Percentiles rank a stretch among this genome's conserved stretches.
Conservation (phyloP, 805 yeast species). For the Saccharomycopsis olivae region DNA sequence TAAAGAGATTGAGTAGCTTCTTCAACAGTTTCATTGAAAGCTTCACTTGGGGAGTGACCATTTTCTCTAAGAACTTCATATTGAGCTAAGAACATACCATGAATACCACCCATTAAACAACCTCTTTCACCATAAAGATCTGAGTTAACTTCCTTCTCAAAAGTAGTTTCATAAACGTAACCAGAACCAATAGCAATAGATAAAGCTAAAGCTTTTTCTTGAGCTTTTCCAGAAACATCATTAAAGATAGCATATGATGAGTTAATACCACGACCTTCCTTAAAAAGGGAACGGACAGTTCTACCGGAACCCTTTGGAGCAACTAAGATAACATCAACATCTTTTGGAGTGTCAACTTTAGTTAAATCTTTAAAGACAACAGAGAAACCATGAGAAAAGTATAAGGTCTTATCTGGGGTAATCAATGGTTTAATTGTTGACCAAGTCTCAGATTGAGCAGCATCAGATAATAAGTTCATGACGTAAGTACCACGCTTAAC, state of each 20-base stretch:
- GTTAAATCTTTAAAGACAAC: conserved; percentile 98
- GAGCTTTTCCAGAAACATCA: conserved; percentile 98
- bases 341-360: conserved; percentile 88
- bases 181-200: conserved; percentile 99
- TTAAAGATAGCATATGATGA: conserved; percentile 99
- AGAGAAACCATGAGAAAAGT: conserved; percentile 99
- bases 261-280: conserved; percentile 99
- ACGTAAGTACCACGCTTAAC: conserved; percentile 82
- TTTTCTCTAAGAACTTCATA: conserved; percentile 99
- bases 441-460: conserved; percentile 99
- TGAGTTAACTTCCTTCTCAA: conserved; percentile 98
- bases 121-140: conserved; percentile 99
- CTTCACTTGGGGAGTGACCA: conserved; percentile 99
- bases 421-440: conserved; percentile 71
- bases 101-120: conserved; percentile 99
- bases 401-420: conserved; percentile 94
- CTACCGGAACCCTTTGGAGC: conserved; percentile 99
- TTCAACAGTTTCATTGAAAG: conserved; percentile 99
- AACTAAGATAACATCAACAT: conserved; percentile 94
- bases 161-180: conserved; percentile 99
- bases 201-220: conserved; percentile 96
- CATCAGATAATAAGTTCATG: conserved; percentile 98
- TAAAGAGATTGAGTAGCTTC: conserved; percentile 99
- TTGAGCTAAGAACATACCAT: conserved; percentile 99
- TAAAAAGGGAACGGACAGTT: conserved; percentile 97